phyloP scores from a whole-genome alignment of 164 flowering plant genomes.

The Sextonia rubra region DNA sequence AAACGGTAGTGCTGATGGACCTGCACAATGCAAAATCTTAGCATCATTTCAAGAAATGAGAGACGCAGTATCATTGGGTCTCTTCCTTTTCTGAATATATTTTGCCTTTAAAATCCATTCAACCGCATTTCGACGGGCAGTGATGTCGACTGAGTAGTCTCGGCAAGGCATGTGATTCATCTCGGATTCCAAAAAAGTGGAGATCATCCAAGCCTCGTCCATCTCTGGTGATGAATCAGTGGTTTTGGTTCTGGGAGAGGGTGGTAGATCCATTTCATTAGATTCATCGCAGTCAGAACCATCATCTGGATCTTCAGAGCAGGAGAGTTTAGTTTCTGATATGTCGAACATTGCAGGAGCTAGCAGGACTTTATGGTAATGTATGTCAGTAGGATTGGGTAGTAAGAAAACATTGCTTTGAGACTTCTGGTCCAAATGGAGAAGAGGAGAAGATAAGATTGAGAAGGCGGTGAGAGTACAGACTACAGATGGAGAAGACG shows the following conservation, averaged over 20 bases:
- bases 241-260: background rate
- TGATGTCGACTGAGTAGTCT: conserved; percentile 29
- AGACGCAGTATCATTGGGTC: background rate
- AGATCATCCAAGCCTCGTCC: conserved; percentile 26
- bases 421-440: too few relatives aligned
- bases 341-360: background rate
- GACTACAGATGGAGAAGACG: too few relatives aligned
- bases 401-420: background rate
- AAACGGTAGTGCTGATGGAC: conserved; percentile 48
- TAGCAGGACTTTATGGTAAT: background rate
- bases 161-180: conserved; percentile 31
- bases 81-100: too few relatives aligned
- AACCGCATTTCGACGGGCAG: conserved; percentile 55
- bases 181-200: conserved; percentile 33
- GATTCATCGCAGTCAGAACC: conserved; percentile 14
- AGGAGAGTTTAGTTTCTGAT: conserved; percentile 22
- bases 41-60: background rate
- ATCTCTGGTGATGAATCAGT: conserved; percentile 5
- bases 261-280: conserved; percentile 15
- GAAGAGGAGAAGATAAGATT: too few relatives aligned
- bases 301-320: conserved; percentile 25
- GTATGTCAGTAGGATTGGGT: background rate
- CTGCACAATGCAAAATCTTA: conserved; percentile 23
- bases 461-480: too few relatives aligned
- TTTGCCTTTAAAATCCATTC: conserved; percentile 56